Base-by-base conservation (phyloP, 495 filamentous ascomycete genomes). In the Elaphomyces granulatus region DNA sequence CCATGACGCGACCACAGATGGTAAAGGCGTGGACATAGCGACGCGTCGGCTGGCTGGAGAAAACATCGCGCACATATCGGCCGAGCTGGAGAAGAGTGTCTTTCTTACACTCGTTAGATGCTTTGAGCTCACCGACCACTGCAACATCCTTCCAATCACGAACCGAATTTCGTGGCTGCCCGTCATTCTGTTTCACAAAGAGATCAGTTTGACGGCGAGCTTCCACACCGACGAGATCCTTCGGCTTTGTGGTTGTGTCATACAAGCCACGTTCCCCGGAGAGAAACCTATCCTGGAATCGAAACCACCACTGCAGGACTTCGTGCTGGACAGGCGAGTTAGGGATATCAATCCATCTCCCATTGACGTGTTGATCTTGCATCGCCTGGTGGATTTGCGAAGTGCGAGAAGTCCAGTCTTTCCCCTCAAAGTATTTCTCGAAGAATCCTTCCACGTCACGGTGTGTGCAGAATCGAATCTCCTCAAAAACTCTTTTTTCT, bases 11-110 rank as follows among this genome's bases (percentile, higher is more conserved):
- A 20, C 51, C 55, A 36, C 45, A 47, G 36, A 67, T 50, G 37
- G 46, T 54, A 42, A 66, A 65, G 35, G 46, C 58, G 48, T 63
- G 54, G 30, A 67, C 26, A 37, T 58, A 65, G 18, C 47, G 47
- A 14, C 56, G 53, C 6, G 48, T 45, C 8, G 55, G 50, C 40
- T 58, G 45, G 40, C 32, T 36, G 34, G 41, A 39, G 42, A 55
- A 55, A 30, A 55, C 40, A 12, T 53, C 46, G 4, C 46, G 46
- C 16, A 44, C 41, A 30, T 45, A 39, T 12, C 20, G 23, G 12
- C 10, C 20, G 18, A 51, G 2, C 40, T 51, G 26, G 28, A 51
- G 41, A 12, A 51, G 35, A 7, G n/a, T n/a, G 14, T 45, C 8
- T 3, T 20, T 45, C 48, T 48, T 42, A 44, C 8, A 14, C 17